phyloP scores from a whole-genome alignment of 768 basidiomycete genomes.

The Suillus variegatus region DNA sequence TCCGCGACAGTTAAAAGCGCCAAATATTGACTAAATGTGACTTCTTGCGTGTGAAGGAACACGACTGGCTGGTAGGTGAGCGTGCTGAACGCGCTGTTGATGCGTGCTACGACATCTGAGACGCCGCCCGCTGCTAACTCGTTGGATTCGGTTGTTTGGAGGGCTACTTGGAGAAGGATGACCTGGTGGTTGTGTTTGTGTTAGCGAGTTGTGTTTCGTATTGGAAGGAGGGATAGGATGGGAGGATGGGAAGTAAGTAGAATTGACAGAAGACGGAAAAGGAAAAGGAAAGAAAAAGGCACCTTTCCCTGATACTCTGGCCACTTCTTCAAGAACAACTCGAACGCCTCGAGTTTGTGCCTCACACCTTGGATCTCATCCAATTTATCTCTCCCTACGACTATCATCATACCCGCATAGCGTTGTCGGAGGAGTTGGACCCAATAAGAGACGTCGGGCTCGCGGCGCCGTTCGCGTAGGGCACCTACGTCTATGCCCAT shows the following conservation, averaged over 20 bases:
- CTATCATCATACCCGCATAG: conserved; percentile 82
- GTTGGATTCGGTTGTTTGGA: conserved; percentile 78
- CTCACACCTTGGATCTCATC: conserved; percentile 86
- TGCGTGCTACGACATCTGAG: conserved; percentile 69
- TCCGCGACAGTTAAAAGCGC: conserved; percentile 81
- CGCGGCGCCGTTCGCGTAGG: conserved; percentile 66
- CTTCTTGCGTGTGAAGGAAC: conserved; percentile 81
- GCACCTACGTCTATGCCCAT: conserved; percentile 85
- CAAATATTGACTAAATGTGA: conserved; percentile 85
- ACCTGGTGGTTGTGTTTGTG: conserved; percentile 40
- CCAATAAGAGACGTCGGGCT: conserved; percentile 84
- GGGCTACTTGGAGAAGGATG: conserved; percentile 84
- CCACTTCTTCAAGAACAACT: conserved; percentile 74
- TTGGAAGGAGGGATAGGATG: not conserved
- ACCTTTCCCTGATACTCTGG: conserved; percentile 83
- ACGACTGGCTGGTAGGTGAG: conserved; percentile 88
- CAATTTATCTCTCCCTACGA: conserved; percentile 87
- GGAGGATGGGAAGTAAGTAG: not conserved
- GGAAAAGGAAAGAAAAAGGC: not conserved
- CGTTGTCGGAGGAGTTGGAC: conserved; percentile 75
- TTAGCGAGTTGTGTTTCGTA: not conserved
- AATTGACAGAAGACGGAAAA: not conserved
- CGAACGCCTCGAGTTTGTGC: conserved; percentile 84
- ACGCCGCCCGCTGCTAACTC: conserved; percentile 68
- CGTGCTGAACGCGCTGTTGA: conserved; percentile 82